Percentiles rank a stretch among this genome's conserved stretches.
Conservation (phyloP, 2,329 filamentous ascomycete genomes). For the Alternaria triticimaculans region DNA sequence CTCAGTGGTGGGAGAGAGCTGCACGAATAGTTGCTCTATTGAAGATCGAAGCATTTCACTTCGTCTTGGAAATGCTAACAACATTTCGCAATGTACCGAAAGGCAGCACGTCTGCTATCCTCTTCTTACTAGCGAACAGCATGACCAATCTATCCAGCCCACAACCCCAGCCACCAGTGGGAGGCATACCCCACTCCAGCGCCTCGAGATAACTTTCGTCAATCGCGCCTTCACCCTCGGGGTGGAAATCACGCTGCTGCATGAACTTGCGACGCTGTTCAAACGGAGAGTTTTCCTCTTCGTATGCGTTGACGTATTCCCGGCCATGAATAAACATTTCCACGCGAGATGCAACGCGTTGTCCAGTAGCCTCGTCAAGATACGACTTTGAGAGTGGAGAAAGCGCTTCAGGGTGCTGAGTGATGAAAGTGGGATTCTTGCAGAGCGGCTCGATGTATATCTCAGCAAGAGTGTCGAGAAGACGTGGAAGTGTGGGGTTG, state of each 20-base stretch:
- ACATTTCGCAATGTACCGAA: slow-evolving; percentile 82
- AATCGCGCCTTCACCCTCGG: slow-evolving; percentile 52
- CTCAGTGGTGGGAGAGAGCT: neutral
- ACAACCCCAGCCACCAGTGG: slow-evolving; percentile 96
- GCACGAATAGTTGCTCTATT: neutral
- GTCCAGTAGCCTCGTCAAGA: slow-evolving; percentile 67
- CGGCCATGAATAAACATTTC: slow-evolving; percentile 82
- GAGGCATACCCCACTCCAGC: slow-evolving; percentile 88
- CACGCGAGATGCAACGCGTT: slow-evolving; percentile 79
- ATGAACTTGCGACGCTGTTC: slow-evolving; percentile 85
- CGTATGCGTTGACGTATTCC: slow-evolving; percentile 95
- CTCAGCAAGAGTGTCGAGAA: slow-evolving; percentile 82
- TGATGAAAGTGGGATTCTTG: slow-evolving; percentile 79
- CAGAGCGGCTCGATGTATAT: slow-evolving; percentile 81
- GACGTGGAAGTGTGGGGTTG: slow-evolving; percentile 66
- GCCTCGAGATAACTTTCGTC: slow-evolving; percentile 87
- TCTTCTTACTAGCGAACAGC: slow-evolving; percentile 79
- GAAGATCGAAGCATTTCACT: slow-evolving; percentile 4
- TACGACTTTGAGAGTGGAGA: slow-evolving; percentile 92
- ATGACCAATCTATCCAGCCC: slow-evolving; percentile 91
- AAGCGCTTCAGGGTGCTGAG: slow-evolving; percentile 86
- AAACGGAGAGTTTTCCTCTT: slow-evolving; percentile 94
- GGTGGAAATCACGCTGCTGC: slow-evolving; percentile 57
- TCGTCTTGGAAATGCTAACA: slow-evolving; percentile 47
- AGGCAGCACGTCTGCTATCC: slow-evolving; percentile 84